Base-by-base conservation (phyloP, 106 monocot species). In the Amphibolis antarctica region DNA sequence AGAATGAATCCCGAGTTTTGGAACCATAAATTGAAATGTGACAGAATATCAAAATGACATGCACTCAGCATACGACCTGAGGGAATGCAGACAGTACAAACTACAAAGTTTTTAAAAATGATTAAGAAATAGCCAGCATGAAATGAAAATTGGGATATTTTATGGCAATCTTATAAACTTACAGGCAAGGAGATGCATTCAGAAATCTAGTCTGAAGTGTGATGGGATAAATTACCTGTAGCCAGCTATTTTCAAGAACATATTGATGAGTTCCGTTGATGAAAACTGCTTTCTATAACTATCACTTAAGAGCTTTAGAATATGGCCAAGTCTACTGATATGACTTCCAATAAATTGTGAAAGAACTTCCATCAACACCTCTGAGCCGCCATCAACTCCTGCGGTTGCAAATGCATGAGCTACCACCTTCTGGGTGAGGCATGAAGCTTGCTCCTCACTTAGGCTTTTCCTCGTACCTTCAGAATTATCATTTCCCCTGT, bases 201-300 rank as follows among this genome's bases (percentile, higher is more conserved):
- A 60, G 20, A 4, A 59, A 60, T 9, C 48, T 12, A 17, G 48
- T 17, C 15, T n/a, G 2, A 49, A 49, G 48, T 49, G 1, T 49
- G 15, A 49, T n/a, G 48, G 11, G 48, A 49, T 24, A 14, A 36
- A 36, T 28, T 56, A 91, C 98, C 82, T 75, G 48, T 71, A 55
- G 15, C 91, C 86, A 36, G 82, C 46, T 47, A 62, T 74, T 72
- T 88, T 82, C 31, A 91, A 62, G 78, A 98, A 98, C 91, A 98
- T 98, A 60, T 91, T 91, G 47, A 98, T 78, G 27, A 98, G 77
- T 53, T 98, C 85, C 51, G 84, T 63, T 3, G 91, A 86, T 19
- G 98, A 85, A 44, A 69, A 85, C 55, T 88, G 82, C 62, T 79
- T 87, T 43, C 75, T 73, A 72, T 91, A 98, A 76, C 77, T 81